Evolutionary conservation across 108 stramenopile genomes (phyloP).

Genomic region (Fragilaria crotonensis): DNA sequence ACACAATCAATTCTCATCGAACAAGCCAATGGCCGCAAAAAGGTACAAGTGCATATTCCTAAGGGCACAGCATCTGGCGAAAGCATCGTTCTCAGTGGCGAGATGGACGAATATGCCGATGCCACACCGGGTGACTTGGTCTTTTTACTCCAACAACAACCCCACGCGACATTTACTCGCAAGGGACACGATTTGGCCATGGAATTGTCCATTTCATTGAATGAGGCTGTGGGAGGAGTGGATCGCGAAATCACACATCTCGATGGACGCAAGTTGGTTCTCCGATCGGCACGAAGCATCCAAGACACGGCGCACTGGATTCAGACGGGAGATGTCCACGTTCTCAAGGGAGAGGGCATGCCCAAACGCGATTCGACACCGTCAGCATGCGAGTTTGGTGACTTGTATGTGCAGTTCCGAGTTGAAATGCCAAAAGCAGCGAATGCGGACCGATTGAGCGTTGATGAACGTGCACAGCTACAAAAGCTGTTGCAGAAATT

Average conservation of each 20-base stretch:
- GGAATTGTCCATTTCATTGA: constrained; percentile 45
- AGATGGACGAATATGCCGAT: constrained; percentile 47
- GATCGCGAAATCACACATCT: constrained; percentile 38
- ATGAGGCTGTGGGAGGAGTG: constrained; percentile 58
- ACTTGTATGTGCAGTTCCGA: constrained; percentile 77
- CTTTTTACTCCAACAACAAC: constrained; percentile 44
- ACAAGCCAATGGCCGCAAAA: constrained; percentile 44
- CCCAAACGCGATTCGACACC: constrained; percentile 26
- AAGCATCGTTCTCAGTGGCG: constrained; percentile 50
- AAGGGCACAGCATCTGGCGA: constrained; percentile 49
- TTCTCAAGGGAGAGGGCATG: constrained; percentile 77
- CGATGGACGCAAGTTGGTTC: constrained; percentile 38
- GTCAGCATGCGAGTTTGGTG: constrained; percentile 51
- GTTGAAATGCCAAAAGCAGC: constrained; percentile 47
- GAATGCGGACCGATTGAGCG: constrained; percentile 17
- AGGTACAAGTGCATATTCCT: constrained; percentile 51
- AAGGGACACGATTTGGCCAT: constrained; percentile 74
- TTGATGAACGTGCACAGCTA: constrained; percentile 42
- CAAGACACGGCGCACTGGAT: constrained; percentile 20
- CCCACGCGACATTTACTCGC: constrained; percentile 55
- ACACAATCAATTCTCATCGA: constrained; percentile 40
- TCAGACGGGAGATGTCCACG: constrained; percentile 72
- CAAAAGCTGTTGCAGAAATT: constrained; percentile 44
- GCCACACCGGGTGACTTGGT: constrained; percentile 68
- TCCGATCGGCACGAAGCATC: constrained; percentile 20